A percentile compares a stretch with the other conserved stretches of the same genome.
Conservation (phyloP, 495 filamentous ascomycete genomes). For the Penicillium macrosclerotiorum region DNA sequence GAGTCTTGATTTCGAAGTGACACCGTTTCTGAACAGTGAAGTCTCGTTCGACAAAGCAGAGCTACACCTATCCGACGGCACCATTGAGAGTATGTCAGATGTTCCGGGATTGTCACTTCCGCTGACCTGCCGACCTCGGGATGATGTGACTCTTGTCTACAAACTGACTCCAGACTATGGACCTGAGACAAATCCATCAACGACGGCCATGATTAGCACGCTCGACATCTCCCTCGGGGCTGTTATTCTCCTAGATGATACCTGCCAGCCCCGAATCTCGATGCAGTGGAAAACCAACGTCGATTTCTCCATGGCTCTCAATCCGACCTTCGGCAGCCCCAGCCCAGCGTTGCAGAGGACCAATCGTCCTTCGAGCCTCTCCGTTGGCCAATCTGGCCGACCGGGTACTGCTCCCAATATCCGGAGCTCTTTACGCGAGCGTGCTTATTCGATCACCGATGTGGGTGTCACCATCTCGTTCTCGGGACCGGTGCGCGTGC, state of each 20-base stretch:
- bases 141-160: constrained; percentile 84
- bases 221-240: constrained; percentile 67
- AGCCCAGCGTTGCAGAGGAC: constrained; percentile 52
- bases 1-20: constrained; percentile 84
- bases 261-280: constrained; percentile 68
- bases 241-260: constrained; percentile 57
- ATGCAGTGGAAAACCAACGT: constrained; percentile 82
- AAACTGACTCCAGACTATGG: constrained; percentile 66
- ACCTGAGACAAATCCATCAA: constrained; percentile 46
- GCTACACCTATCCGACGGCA: constrained; percentile 64
- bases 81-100: constrained; percentile 64
- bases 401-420: constrained; percentile 34
- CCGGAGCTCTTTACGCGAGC: constrained; percentile 54
- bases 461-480: constrained; percentile 77
- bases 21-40: constrained; percentile 73
- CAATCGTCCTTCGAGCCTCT: constrained; percentile 55
- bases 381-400: constrained; percentile 28
- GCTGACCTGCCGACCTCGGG: constrained; percentile 69
- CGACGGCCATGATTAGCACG: constrained; percentile 48
- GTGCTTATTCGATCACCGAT: constrained; percentile 50
- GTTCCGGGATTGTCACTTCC: constrained; percentile 59
- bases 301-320: constrained; percentile 74
- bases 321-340: constrained; percentile 60
- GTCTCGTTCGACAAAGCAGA: constrained; percentile 65
- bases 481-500: constrained; percentile 58